A percentile compares a stretch with the other conserved stretches of the same genome.
Conservation (phyloP, 441 rosid species). For the Flueggea neowawraea region DNA sequence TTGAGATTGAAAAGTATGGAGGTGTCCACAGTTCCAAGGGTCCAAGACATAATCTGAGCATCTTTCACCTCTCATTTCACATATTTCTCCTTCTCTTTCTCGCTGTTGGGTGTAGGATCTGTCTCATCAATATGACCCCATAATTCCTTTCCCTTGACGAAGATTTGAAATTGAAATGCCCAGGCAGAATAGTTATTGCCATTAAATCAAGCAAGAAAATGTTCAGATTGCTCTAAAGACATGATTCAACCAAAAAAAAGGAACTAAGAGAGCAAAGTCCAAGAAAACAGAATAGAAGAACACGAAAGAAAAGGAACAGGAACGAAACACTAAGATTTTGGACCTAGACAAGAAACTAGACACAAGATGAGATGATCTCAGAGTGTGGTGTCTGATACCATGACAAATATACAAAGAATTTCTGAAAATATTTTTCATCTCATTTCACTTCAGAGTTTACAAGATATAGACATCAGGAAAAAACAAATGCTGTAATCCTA, state of each 20-base stretch:
- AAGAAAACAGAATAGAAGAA: too few species aligned
- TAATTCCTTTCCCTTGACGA: not conserved
- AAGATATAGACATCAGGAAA: too few species aligned
- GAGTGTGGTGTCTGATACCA: too few species aligned
- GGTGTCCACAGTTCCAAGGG: slow-evolving; percentile 1
- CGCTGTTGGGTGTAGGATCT: not conserved
- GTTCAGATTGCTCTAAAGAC: not conserved
- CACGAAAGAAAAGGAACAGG: too few species aligned
- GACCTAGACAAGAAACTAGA: too few species aligned
- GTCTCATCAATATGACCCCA: not conserved
- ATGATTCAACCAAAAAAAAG: slow-evolving; percentile 10
- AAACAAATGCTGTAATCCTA: too few species aligned
- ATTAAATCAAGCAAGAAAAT: not conserved
- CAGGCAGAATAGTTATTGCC: slow-evolving; percentile 15
- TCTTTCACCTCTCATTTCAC: slow-evolving; percentile 9
- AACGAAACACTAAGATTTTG: too few species aligned
- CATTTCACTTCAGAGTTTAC: too few species aligned
- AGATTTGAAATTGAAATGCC: slow-evolving; percentile 12
- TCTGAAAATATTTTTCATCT: too few species aligned
- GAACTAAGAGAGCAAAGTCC: too few species aligned
- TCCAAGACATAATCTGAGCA: slow-evolving; percentile 9
- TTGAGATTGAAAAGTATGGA: slow-evolving; percentile 4
- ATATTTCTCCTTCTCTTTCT: not conserved
- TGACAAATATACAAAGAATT: too few species aligned
- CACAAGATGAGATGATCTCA: too few species aligned